Evolutionary conservation across 306 rosid genomes (phyloP).

Genomic region (Sicyos baderoa): DNA sequence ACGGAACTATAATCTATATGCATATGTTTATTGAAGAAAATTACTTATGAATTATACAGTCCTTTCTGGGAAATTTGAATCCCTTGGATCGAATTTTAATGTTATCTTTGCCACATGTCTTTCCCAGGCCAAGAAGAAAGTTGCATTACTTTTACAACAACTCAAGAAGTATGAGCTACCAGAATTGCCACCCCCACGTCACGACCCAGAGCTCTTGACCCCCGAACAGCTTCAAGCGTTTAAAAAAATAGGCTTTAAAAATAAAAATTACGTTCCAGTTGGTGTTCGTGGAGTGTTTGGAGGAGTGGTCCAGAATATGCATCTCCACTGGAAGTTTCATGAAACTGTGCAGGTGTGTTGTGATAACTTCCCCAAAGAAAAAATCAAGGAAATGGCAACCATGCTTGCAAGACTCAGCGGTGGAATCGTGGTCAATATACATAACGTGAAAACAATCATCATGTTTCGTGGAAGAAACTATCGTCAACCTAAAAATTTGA

Average conservation of each 20-base stretch:
- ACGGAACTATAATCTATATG: neutral
- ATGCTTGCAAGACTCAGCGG: slow-evolving; percentile 97
- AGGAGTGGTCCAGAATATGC: slow-evolving; percentile 99
- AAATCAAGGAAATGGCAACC: slow-evolving; percentile 90
- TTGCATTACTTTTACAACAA: slow-evolving; percentile 79
- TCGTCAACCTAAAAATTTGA: slow-evolving; percentile 90
- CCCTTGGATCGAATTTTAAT: neutral
- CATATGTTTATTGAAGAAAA: neutral
- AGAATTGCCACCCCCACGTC: slow-evolving; percentile 77
- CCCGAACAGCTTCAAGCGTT: slow-evolving; percentile 83
- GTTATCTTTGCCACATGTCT: slow-evolving; percentile 16
- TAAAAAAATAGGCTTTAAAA: slow-evolving; percentile 82
- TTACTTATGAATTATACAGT: neutral
- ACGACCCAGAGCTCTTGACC: slow-evolving; percentile 86
- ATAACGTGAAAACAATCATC: slow-evolving; percentile 83
- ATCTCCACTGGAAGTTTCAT: slow-evolving; percentile 96
- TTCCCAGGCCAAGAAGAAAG: slow-evolving; percentile 92
- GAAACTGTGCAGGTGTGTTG: slow-evolving; percentile 98
- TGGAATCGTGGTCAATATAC: slow-evolving; percentile 76
- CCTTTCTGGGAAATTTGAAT: neutral
- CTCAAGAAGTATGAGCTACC: slow-evolving; percentile 93
- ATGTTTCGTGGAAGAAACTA: slow-evolving; percentile 98
- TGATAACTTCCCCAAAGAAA: slow-evolving; percentile 95
- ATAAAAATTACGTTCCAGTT: slow-evolving; percentile 88
- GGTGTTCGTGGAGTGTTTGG: slow-evolving; percentile 99